phyloP scores from a whole-genome alignment of 2,329 filamentous ascomycete genomes.

The Apiospora marii region DNA sequence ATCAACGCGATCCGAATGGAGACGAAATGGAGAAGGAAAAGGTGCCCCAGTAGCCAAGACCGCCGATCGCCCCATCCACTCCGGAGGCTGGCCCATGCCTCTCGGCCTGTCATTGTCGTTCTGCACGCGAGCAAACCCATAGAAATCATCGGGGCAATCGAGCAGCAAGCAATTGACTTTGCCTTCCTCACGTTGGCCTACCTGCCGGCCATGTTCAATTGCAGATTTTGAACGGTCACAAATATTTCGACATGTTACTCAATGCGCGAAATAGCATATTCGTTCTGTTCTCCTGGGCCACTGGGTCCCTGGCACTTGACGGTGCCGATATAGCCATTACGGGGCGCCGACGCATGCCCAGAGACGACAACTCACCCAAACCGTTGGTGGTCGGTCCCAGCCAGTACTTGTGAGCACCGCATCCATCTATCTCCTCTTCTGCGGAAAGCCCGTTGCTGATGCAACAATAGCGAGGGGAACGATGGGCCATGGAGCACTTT shows the following conservation, averaged over 20 bases:
- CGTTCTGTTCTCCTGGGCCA: constrained; percentile 27
- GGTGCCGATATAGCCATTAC: not conserved
- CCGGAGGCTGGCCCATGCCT: not conserved
- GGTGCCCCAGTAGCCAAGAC: not conserved
- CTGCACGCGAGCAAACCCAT: not conserved
- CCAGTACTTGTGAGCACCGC: constrained; percentile 45
- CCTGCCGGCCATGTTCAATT: constrained; percentile 3
- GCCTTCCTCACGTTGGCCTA: constrained; percentile 1
- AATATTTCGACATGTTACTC: constrained; percentile 17
- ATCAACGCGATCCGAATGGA: not conserved
- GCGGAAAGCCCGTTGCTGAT: not conserved
- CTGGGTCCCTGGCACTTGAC: constrained; percentile 28
- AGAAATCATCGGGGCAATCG: not conserved
- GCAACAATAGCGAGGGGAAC: constrained; percentile 44
- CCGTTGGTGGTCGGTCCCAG: constrained; percentile 44
- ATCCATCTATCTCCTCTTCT: constrained; percentile 12
- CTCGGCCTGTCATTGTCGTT: constrained; percentile 29
- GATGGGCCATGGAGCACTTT: constrained; percentile 52
- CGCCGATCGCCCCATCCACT: constrained; percentile 3
- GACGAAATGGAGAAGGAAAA: constrained; percentile 18
- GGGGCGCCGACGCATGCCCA: not conserved
- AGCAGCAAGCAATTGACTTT: not conserved
- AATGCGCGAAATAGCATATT: not conserved
- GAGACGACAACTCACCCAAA: constrained; percentile 1
- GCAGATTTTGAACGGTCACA: not conserved